Evolutionary conservation across 306 rosid species (phyloP), one percentile per base, ranked within the genome.

Genomic region (Inga leiocalycina): DNA sequence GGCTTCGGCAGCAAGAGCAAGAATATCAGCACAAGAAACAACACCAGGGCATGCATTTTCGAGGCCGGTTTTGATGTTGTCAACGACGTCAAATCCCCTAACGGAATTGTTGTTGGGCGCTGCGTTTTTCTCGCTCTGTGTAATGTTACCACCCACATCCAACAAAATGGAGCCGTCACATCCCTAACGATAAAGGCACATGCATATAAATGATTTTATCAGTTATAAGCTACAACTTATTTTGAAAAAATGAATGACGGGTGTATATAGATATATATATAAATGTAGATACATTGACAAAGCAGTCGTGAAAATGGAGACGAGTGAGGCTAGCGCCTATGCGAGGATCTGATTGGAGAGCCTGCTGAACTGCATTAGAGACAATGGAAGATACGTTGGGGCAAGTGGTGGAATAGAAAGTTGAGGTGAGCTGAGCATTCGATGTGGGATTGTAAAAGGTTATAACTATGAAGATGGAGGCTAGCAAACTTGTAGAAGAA

Each of bases 1-100:
- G 19, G 88, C 84, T 87, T 94, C 87, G 0, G 98, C 87, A 0
- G 97, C 98, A 75, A 94, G 85, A 3, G 94, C 94, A 22, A 92
- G 86, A 87, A 94, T 85, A 81, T 94, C 98, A 76, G 97, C 95
- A 34, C 97, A 94, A 17, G 95, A 92, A 3, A 94, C 97, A 4
- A 89, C 51, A 12, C 87, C 86, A 3, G 90, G 83, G 74, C 98
- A 94, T 14, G 93, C 87, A 74, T 64, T 94, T 75, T 92, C 98
- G 4, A 92, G 34, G 11, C 94, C 88, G 2, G 85, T 82, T 68
- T 94, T 94, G 77, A 94, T 94, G 85, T 66, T 86, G 64, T 89
- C 95, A 4, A 94, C 89, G 0, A 94, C 87, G n/a, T 22, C 82
- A 57, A 85, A 87, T 4, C 97, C 98, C 10, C 94, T 66, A 22